Evolutionary conservation across 2,329 filamentous ascomycete species (phyloP), one percentile per base, ranked within the genome.

Genomic region (Claviceps monticola): DNA sequence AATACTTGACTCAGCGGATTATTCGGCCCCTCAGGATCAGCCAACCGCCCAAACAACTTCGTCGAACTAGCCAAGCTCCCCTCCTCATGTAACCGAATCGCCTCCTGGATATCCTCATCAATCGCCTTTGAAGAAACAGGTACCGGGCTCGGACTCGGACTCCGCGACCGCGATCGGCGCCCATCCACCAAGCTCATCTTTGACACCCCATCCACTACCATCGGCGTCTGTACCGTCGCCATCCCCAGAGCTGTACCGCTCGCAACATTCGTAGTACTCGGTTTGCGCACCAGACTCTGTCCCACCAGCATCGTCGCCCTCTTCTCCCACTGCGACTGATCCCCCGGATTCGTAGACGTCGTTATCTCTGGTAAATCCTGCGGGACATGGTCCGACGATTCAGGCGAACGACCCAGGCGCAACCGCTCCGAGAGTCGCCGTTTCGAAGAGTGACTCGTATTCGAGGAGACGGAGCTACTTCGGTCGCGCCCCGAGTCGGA

Each of bases 1-100:
- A 98, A 77, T 38, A 98, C 93, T 70, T 98, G 91, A 61, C 88
- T 93, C 57, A 98, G 75, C 42, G 93, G 87, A 68, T 97, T 95
- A 65, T 96, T 95, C 48, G 84, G 80, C 23, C 88, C 89, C 51
- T 82, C 75, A 0, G 87, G 87, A 64, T 95, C 84, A 50, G 93
- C 93, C 58, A 98, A 74, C 54, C 76, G 74, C 29, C 82, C 86
- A 69, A 98, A 98, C 68, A 97, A 80, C 50, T 74, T 72, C n/a
- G 93, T 96, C 50, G 89, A 93, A 61, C 75, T 71, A 61, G 82
- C 79, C 52, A 95, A 75, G 55, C 93, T 78, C 53, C 91, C 91
- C 46, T 74, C 76, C 68, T 98, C 93, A 65, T 98, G 93, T 57
- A 97, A 74, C 55, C 85, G 79, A 64, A 98, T 98, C n/a, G 93